Conservation (phyloP, 345 rosid genomes). For the Kandelia obovata region DNA sequence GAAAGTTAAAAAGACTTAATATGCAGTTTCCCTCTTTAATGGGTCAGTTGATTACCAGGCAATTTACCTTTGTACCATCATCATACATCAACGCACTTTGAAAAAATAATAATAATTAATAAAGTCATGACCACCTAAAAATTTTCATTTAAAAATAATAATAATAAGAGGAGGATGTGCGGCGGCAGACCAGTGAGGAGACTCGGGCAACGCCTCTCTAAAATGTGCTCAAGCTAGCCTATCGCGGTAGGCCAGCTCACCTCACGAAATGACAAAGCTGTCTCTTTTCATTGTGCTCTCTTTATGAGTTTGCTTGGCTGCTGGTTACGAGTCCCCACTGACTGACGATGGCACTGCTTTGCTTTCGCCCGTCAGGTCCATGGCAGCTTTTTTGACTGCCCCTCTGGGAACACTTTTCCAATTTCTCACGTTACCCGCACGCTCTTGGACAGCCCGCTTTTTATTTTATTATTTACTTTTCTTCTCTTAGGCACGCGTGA, state of each 20-base stretch:
- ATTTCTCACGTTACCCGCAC: slow-evolving; percentile 5
- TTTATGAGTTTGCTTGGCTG: no score
- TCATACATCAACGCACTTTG: no score
- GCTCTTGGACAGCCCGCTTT: neutral
- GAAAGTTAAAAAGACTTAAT: no score
- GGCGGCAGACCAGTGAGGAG: neutral
- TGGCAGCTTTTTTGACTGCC: neutral
- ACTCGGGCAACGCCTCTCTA: neutral
- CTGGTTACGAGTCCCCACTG: neutral
- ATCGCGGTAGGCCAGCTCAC: no score
- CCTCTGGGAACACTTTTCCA: neutral
- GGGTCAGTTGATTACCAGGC: no score
- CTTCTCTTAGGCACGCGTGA: neutral
- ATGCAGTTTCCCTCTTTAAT: no score
- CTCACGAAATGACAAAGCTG: neutral
- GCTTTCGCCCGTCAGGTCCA: neutral
- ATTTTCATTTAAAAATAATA: no score
- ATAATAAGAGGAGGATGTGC: neutral
- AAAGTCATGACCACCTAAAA: no score
- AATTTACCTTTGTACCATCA: no score
- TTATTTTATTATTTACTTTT: neutral
- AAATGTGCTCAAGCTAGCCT: no score
- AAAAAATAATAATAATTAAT: no score
- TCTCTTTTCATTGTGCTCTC: neutral
- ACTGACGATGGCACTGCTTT: neutral